Evolutionary conservation across 2,329 filamentous ascomycete genomes (phyloP), one percentile per base, ranked within the genome.

Genomic region (Xylaria sp.): DNA sequence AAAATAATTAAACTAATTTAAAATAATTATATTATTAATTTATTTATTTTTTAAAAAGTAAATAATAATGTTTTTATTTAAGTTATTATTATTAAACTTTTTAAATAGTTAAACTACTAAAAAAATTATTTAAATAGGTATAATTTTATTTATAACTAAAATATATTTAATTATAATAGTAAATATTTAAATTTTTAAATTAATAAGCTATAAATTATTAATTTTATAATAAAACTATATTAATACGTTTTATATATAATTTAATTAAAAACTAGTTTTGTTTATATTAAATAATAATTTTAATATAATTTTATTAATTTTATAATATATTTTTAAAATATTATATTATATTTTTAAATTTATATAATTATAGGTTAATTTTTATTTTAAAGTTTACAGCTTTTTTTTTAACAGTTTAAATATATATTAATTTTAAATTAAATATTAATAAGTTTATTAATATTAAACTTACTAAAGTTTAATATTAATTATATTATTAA

Each of bases 1-100:
- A 34, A 45, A 45, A 45, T 45, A 45, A 45, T 45, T 45, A 6
- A 45, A n/a, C 39, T 45, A 45, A 45, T 45, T 45, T 45, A 45
- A 45, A 7, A 45, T 45, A 45, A 45, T 45, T 45, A 7, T 14
- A 45, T 45, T 45, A 45, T 45, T n/a, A n/a, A 45, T 45, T 45
- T 45, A 45, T 3, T n/a, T 45, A 45, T 45, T 14, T 7, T 14
- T 14, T 45, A 45, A 45, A 45, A 45, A 45, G 12, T 45, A 45
- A 45, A 45, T 45, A 45, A 45, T 45, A 6, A 45, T 45, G 12
- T 45, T 45, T 6, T 45, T 45, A 6, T 45, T 45, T 45, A 45
- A n/a, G 12, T 45, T n/a, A n/a, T 45, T 45, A 45, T 45, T 14
- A n/a, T n/a, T 45, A 45, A 45, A 45, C 12, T 45, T 45, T 45